These are phyloP conservation scores for Hanseniaspora sp. DNA, from an alignment of 1,139 yeast species.

Conservation along the genomic window DNA sequence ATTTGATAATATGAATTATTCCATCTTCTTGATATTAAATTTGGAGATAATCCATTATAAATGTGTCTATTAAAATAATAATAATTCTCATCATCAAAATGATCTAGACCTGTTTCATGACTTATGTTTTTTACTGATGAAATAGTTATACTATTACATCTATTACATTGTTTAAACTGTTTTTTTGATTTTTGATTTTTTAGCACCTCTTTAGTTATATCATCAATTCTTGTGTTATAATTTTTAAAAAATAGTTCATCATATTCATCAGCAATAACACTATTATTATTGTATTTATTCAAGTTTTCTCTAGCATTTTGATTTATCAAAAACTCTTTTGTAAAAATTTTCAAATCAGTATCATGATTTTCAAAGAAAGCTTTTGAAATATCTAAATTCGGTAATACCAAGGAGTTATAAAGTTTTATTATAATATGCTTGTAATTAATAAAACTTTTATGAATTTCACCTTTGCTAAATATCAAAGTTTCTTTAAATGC, in stretches of 20 bases:
- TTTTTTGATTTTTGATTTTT: constrained; percentile 20
- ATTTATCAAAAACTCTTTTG: constrained; percentile 23
- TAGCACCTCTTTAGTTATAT: constrained; percentile 27
- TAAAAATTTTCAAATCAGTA: constrained; percentile 25
- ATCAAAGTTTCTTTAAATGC: constrained; percentile 24
- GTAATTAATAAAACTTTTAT: constrained; percentile 19
- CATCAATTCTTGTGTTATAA: constrained; percentile 24
- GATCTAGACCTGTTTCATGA: not conserved
- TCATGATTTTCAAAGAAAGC: constrained; percentile 27
- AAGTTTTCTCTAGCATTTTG: constrained; percentile 3
- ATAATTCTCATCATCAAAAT: constrained; percentile 19
- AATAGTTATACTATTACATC: constrained; percentile 29
- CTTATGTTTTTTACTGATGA: constrained; percentile 25
- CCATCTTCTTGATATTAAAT: constrained; percentile 25
- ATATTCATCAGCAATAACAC: constrained; percentile 2
- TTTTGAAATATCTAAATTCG: constrained; percentile 25
- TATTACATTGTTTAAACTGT: constrained; percentile 27
- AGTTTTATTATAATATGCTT: constrained; percentile 23
- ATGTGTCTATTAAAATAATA: constrained; percentile 27
- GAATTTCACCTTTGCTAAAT: constrained; percentile 27
- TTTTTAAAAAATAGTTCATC: constrained; percentile 18
- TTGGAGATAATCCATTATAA: constrained; percentile 11
- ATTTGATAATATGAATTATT: constrained; percentile 29
- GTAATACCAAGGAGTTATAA: constrained; percentile 25
- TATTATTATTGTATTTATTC: not conserved